Conservation (phyloP, 2,329 filamentous ascomycete species). For the Pezicula rhizophila region DNA sequence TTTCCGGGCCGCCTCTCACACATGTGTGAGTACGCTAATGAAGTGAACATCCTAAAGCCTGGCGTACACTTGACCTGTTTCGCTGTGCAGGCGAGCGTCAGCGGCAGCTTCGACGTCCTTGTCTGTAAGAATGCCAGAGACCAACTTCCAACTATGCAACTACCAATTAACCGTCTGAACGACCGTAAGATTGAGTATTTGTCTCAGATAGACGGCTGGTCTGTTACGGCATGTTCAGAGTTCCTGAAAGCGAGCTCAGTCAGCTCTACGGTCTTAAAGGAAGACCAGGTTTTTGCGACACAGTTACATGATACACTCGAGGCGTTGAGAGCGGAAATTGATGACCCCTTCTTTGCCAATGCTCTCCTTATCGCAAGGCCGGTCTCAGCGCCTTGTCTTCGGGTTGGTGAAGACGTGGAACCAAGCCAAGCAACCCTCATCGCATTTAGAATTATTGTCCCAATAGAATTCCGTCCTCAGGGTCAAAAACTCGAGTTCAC, state of each 20-base stretch:
- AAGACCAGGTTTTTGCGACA: constrained; percentile 38
- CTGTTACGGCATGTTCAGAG: constrained; percentile 30
- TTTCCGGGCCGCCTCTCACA: constrained; percentile 54
- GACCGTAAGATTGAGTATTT: constrained; percentile 50
- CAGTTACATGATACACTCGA: constrained; percentile 38
- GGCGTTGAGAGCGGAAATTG: constrained; percentile 35
- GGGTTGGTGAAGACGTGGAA: constrained; percentile 15
- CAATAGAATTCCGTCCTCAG: constrained; percentile 49
- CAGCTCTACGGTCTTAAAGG: constrained; percentile 31
- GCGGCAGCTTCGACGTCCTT: constrained; percentile 29
- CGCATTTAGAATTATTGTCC: constrained; percentile 55
- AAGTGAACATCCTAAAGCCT: constrained; percentile 39
- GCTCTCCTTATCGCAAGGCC: constrained; percentile 38
- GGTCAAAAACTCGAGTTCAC: constrained; percentile 51
- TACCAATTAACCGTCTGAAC: constrained; percentile 48
- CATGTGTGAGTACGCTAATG: constrained; percentile 54
- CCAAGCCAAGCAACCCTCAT: constrained; percentile 36
- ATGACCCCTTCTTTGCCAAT: constrained; percentile 41
- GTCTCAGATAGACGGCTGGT: constrained; percentile 37
- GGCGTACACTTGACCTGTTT: constrained; percentile 55
- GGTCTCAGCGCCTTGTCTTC: constrained; percentile 36
- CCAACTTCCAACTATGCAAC: constrained; percentile 52
- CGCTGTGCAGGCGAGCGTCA: constrained; percentile 40
- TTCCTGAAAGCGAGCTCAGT: constrained; percentile 30
- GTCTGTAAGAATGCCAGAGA: constrained; percentile 39